Evolutionary conservation across 352 stramenopile genomes (phyloP).

Genomic region (Detonula confervacea): DNA sequence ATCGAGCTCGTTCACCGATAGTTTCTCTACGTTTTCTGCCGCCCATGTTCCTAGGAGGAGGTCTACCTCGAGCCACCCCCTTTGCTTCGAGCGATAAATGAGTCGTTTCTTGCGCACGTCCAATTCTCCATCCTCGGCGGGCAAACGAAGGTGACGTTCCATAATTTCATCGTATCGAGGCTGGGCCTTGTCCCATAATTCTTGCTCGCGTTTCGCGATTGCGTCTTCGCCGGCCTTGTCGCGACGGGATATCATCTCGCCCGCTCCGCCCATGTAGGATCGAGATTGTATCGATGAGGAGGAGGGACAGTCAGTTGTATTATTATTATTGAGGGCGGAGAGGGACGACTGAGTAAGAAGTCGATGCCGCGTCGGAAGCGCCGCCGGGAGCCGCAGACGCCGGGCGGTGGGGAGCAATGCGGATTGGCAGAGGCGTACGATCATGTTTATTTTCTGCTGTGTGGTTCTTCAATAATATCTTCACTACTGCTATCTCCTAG

Average conservation of each 20-base stretch:
- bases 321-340: background rate
- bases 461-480: no score
- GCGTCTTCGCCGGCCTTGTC: constrained; percentile 25
- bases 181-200: constrained; percentile 65
- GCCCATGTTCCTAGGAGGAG: constrained; percentile 94
- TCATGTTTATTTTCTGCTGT: background rate
- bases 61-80: constrained; percentile 95
- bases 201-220: constrained; percentile 41
- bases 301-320: no score
- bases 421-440: background rate
- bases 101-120: constrained; percentile 88
- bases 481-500: no score
- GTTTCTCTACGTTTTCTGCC: constrained; percentile 89
- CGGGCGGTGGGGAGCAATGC: background rate
- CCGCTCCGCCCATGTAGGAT: constrained; percentile 68
- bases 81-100: constrained; percentile 95
- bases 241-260: constrained; percentile 55
- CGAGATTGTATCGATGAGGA: background rate
- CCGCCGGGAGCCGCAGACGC: background rate
- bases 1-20: constrained; percentile 88
- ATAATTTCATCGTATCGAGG: constrained; percentile 71
- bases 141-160: constrained; percentile 65
- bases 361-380: no score
- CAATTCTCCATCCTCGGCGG: constrained; percentile 36
- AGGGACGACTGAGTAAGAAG: no score